These are phyloP conservation scores for Orbilia javanica DNA, from an alignment of 2,329 filamentous ascomycete genomes.

Conservation along the genomic window DNA sequence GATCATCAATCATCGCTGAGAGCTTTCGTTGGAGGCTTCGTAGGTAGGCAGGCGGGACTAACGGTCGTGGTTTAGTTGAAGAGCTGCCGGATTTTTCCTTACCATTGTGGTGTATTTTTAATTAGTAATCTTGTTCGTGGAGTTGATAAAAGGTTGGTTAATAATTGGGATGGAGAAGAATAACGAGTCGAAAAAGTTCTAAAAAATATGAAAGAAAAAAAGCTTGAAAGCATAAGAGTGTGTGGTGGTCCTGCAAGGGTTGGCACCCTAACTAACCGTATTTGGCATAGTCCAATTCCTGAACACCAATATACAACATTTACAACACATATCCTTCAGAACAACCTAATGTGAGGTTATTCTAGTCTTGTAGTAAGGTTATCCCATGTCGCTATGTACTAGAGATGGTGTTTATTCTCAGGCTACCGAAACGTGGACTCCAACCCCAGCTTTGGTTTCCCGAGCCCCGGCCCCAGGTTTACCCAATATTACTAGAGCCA, in stretches of 20 bases:
- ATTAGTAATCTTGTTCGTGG: neutral
- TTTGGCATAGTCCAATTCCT: neutral
- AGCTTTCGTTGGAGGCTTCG: neutral
- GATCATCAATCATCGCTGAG: neutral
- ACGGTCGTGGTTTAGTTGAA: neutral
- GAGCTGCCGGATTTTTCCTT: neutral
- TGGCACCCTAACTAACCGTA: conserved; percentile 6
- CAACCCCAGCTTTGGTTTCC: too few species aligned
- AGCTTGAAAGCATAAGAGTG: neutral
- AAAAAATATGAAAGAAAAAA: neutral
- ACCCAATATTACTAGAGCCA: too few species aligned
- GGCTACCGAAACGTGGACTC: too few species aligned
- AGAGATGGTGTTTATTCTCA: too few species aligned
- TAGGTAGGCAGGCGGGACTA: neutral
- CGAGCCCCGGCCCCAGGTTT: too few species aligned
- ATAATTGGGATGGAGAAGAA: neutral
- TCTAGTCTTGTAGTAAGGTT: too few species aligned
- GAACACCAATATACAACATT: neutral
- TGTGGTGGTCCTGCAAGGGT: neutral
- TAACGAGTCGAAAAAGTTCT: too few species aligned
- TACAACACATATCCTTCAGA: neutral
- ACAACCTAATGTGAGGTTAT: too few species aligned
- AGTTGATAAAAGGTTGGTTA: neutral
- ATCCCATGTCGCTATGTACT: too few species aligned
- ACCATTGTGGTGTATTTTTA: neutral